phyloP scores from a whole-genome alignment of 495 filamentous ascomycete genomes.

The Xylaria bambusicola region DNA sequence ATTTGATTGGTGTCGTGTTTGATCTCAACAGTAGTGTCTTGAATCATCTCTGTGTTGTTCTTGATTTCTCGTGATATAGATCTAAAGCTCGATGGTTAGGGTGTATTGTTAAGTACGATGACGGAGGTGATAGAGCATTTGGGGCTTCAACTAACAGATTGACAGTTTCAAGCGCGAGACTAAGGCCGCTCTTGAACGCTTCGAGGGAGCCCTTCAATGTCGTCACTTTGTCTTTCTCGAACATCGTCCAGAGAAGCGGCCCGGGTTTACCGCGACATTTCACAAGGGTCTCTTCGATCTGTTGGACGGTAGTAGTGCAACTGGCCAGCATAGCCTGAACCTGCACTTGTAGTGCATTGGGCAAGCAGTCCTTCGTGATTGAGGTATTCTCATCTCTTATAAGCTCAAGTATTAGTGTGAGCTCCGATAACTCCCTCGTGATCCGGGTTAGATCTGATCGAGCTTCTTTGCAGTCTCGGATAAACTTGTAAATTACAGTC shows the following conservation, averaged over 20 bases:
- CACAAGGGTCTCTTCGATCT: conserved; percentile 24
- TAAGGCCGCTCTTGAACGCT: conserved; percentile 29
- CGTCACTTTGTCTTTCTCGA: conserved; percentile 25
- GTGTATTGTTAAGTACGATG: background rate
- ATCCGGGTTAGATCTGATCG: conserved; percentile 19
- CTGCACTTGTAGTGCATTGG: conserved; percentile 22
- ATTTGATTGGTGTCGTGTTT: conserved; percentile 29
- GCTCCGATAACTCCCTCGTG: conserved; percentile 19
- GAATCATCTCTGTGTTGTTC: background rate
- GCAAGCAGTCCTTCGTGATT: conserved; percentile 12
- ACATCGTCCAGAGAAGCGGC: conserved; percentile 20
- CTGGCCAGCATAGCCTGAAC: conserved; percentile 27
- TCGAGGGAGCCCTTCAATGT: conserved; percentile 30
- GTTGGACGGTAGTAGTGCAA: conserved; percentile 25
- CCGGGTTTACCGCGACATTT: conserved; percentile 18
- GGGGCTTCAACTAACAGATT: conserved; percentile 15
- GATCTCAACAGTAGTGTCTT: conserved; percentile 9
- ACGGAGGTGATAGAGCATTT: too few relatives aligned
- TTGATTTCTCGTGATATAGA: conserved; percentile 1
- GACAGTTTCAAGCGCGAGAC: conserved; percentile 30
- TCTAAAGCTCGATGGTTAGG: background rate
- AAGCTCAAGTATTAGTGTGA: conserved; percentile 21
- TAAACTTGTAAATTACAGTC: conserved; percentile 16
- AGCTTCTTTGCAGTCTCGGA: conserved; percentile 21
- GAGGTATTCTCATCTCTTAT: conserved; percentile 21